Evolutionary conservation across 495 filamentous ascomycete genomes (phyloP), one percentile per base, ranked within the genome.

Genomic region (Letharia columbiana): DNA sequence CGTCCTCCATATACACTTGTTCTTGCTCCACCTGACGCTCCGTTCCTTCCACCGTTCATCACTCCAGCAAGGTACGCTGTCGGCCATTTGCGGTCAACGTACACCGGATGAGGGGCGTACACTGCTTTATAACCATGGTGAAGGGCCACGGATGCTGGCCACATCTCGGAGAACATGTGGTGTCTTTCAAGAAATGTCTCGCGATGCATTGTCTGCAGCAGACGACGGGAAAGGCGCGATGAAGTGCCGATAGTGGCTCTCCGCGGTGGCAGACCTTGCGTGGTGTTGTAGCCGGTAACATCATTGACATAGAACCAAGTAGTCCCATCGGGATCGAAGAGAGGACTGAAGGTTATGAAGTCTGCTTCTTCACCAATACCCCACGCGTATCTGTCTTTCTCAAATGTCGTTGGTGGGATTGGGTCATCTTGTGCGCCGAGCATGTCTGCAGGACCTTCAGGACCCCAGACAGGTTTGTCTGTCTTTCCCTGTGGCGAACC

Each of bases 111-210:
- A 2, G 94, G 94, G 17, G 87, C 91, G 71, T 87, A 96, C 33
- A 98, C 94, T 57, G 91, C 94, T 77, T 98, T 98, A 79, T 91
- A 86, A 15, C 94, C 94, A 73, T 98, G 94, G 62, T 98, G 95
- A 5, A 98, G 81, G 11, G 92, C 89, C 7, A 86, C 82, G 0
- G 89, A 90, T 23, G 88, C 88, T 1, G 92, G 89, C 90, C 90
- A 97, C 92, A 97, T 97, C 75, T 98, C 94, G 0, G 90, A 89
- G 78, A 96, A 98, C 77, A 94, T 92, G 68, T 87, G 88, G 76
- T 93, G 93, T 61, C 88, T 90, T 62, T 87, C 81, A 70, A 89
- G 82, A 4, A 83, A 83, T 33, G 90, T 96, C 72, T 96, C 92
- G 63, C 83, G 81, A 78, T 98, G 94, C 94, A 98, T 98, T 33